phyloP scores from a whole-genome alignment of 495 filamentous ascomycete species.

The Penicillium coffeae region DNA sequence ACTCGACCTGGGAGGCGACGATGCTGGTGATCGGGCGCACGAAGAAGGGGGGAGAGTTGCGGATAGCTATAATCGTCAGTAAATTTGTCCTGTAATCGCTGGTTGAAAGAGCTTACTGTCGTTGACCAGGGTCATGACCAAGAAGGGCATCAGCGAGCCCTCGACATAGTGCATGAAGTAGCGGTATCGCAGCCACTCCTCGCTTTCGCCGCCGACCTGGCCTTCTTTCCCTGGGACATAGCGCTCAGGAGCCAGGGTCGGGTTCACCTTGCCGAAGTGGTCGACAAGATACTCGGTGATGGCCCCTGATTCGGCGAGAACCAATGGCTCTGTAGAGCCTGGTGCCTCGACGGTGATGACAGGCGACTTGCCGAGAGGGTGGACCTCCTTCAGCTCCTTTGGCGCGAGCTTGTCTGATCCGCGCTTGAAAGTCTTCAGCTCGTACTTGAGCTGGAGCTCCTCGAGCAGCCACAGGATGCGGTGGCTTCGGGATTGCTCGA shows the following conservation, averaged over 20 bases:
- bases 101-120: constrained; percentile 41
- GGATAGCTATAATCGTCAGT: constrained; percentile 46
- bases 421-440: constrained; percentile 72
- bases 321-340: constrained; percentile 45
- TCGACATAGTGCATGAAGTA: constrained; percentile 82
- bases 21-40: constrained; percentile 68
- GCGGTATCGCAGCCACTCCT: constrained; percentile 71
- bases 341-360: constrained; percentile 57
- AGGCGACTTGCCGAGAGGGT: constrained; percentile 83
- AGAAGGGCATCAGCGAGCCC: constrained; percentile 68
- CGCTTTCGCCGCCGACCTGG: constrained; percentile 63
- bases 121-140: constrained; percentile 57
- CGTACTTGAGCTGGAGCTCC: constrained; percentile 74
- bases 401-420: constrained; percentile 60
- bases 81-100: neutral
- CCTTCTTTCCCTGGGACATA: constrained; percentile 50
- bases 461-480: constrained; percentile 87
- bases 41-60: constrained; percentile 73
- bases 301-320: constrained; percentile 75
- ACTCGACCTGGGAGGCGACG: constrained; percentile 60
- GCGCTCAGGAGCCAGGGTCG: constrained; percentile 57
- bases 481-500: constrained; percentile 61
- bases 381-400: constrained; percentile 65
- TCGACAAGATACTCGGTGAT: constrained; percentile 81
- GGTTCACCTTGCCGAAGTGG: constrained; percentile 52